Percentiles rank a stretch among this genome's conserved stretches.
phyloP scores from a whole-genome alignment of 139 green algal species.

The Mesostigma viride region DNA sequence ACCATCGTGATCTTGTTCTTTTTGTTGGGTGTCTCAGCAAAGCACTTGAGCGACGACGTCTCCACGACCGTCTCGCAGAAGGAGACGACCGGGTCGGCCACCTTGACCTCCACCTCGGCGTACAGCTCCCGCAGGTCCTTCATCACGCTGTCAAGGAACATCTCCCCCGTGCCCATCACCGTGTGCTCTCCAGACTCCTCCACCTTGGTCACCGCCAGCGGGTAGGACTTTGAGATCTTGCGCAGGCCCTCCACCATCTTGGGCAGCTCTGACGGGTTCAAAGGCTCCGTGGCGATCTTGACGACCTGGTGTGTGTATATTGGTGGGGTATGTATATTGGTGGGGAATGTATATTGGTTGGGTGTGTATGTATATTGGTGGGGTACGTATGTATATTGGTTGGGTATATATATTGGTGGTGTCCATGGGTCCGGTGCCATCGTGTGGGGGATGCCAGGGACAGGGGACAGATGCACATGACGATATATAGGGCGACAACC shows the following conservation, averaged over 20 bases:
- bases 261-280: conserved; percentile 90
- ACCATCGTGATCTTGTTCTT: conserved; percentile 63
- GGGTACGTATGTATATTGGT: too few relatives aligned
- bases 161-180: conserved; percentile 87
- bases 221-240: conserved; percentile 49
- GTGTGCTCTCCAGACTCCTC: conserved; percentile 97
- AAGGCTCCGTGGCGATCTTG: conserved; percentile 90
- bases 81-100: conserved; percentile 49
- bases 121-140: conserved; percentile 61
- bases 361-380: too few relatives aligned
- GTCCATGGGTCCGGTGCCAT: too few relatives aligned
- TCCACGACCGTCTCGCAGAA: conserved; percentile 87
- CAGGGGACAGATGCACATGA: too few relatives aligned
- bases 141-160: conserved; percentile 93
- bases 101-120: conserved; percentile 89
- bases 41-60: conserved; percentile 86
- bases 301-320: too few relatives aligned
- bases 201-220: conserved; percentile 61
- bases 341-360: too few relatives aligned
- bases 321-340: too few relatives aligned
- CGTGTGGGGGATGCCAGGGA: too few relatives aligned
- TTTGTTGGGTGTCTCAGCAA: conserved; percentile 92
- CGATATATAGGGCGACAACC: too few relatives aligned
- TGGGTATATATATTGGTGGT: too few relatives aligned
- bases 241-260: conserved; percentile 77